Conservation (phyloP, 176 grass and related monocot species). For the Hordeum vulgare region MorexV3_pseudomolecules_assembly NC_058519.1:527192413-527192912, state of each 20-base stretch:
- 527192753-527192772: neutral
- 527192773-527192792: slow-evolving; percentile 31
- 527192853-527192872: neutral
- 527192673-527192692: neutral
- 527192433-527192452: neutral
- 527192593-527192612: slow-evolving; percentile 68
- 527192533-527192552: neutral
- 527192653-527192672: slow-evolving; percentile 57
- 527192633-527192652: slow-evolving; percentile 72
- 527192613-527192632: slow-evolving; percentile 72
- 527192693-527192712: neutral
- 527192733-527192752: neutral
- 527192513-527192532: neutral
- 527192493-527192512: neutral
- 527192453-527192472: neutral
- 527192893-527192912: slow-evolving; percentile 10
- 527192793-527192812: neutral
- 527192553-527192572: slow-evolving; percentile 38
- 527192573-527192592: neutral
- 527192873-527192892: neutral
- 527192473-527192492: slow-evolving; percentile 15
- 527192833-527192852: slow-evolving; percentile 20
- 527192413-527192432: neutral
- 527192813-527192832: neutral
- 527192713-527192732: neutral